Evolutionary conservation across 176 grass and related monocot genomes (phyloP).

Genomic region (Tillandsia leiboldiana): DNA sequence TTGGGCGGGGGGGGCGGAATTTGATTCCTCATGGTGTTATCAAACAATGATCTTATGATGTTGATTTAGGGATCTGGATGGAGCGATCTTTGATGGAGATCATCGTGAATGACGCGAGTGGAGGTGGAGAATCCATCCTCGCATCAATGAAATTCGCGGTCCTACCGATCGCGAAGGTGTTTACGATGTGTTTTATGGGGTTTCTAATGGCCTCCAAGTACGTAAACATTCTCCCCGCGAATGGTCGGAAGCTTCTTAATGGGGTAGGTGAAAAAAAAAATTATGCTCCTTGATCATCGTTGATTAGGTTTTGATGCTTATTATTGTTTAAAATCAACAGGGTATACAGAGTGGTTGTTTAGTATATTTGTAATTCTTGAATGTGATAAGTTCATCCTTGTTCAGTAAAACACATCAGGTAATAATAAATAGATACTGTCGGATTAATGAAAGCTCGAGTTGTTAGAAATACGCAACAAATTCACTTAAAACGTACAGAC

Average conservation of each 20-base stretch:
- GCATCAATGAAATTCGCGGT: slow-evolving; percentile 52
- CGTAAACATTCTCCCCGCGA: slow-evolving; percentile 79
- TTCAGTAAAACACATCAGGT: too few relatives aligned
- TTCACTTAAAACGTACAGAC: too few relatives aligned
- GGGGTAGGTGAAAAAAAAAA: slow-evolving; percentile 42
- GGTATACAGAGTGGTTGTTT: too few relatives aligned
- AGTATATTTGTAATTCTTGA: too few relatives aligned
- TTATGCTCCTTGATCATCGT: background rate
- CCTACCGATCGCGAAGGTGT: slow-evolving; percentile 94
- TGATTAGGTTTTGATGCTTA: too few relatives aligned
- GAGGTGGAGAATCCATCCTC: slow-evolving; percentile 9
- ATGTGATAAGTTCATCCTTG: too few relatives aligned
- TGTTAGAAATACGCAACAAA: too few relatives aligned
- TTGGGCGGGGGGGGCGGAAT: too few relatives aligned
- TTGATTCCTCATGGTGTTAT: too few relatives aligned
- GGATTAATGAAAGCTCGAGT: too few relatives aligned
- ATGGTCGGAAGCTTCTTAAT: slow-evolving; percentile 87
- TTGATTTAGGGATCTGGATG: background rate
- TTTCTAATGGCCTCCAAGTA: slow-evolving; percentile 98
- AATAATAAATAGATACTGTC: too few relatives aligned
- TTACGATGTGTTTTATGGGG: slow-evolving; percentile 96
- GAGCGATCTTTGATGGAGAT: slow-evolving; percentile 18
- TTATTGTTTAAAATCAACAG: too few relatives aligned
- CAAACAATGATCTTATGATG: background rate
- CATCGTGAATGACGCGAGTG: slow-evolving; percentile 19